Percentiles rank a stretch among this genome's conserved stretches.
These are phyloP conservation scores for Citrus trifoliata DNA, from an alignment of 345 rosid genomes.

Conservation along the genomic window DNA sequence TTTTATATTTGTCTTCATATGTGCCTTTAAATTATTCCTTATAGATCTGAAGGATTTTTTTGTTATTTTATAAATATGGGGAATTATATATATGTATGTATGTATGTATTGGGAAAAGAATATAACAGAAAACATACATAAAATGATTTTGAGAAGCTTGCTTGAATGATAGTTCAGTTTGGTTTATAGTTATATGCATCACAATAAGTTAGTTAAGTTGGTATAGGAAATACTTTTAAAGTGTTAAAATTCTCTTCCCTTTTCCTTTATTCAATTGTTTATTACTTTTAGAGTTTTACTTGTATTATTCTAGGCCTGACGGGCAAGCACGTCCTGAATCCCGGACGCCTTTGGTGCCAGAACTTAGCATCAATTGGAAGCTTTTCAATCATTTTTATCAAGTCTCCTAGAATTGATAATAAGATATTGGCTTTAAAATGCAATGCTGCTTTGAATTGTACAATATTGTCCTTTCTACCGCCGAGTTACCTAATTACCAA, in stretches of 20 bases:
- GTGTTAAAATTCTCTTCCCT: not conserved
- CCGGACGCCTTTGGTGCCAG: not conserved
- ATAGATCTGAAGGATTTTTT: not conserved
- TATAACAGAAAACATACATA: not conserved
- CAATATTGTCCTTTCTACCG: not conserved
- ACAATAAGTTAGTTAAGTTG: not conserved
- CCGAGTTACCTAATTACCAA: not conserved
- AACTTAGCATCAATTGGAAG: not conserved
- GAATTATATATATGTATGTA: not conserved
- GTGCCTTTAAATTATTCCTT: not conserved
- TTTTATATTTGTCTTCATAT: not conserved
- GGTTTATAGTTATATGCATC: not conserved
- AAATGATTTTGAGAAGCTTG: not conserved
- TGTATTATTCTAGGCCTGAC: not conserved
- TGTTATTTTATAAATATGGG: not conserved
- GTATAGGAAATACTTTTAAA: not conserved
- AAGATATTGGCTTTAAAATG: not conserved
- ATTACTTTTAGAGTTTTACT: not conserved
- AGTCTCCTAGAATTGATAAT: not conserved
- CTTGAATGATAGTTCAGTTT: not conserved
- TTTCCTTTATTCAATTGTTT: not conserved
- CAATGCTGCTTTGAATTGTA: not conserved
- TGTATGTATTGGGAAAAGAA: not conserved
- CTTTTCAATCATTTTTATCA: not conserved
- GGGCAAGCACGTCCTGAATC: not conserved